A percentile compares a stretch with the other conserved stretches of the same genome.
These are phyloP conservation scores for Sporisorium graminicola DNA, from an alignment of 1,284 basidiomycete genomes.

Conservation along the genomic window DNA sequence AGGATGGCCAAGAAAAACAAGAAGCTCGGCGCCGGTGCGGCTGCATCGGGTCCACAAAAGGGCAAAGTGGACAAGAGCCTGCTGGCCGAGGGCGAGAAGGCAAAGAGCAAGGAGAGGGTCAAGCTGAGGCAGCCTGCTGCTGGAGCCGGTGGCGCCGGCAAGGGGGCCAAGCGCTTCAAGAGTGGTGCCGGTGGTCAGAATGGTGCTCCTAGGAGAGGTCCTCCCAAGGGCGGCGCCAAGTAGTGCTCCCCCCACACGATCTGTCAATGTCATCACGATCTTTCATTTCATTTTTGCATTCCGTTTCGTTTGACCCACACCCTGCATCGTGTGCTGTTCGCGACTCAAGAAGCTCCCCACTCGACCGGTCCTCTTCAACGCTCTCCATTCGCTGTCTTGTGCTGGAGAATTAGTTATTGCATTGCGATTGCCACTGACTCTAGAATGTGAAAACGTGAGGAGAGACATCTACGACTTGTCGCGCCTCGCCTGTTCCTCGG, in stretches of 20 bases:
- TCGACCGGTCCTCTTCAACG: too few relatives aligned
- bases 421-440: not conserved
- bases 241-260: not conserved
- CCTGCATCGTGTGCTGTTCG: too few relatives aligned
- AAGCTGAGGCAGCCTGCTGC: constrained; percentile 34
- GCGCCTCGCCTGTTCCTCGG: constrained; percentile 10
- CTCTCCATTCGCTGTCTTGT: not conserved
- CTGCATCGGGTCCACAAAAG: not conserved
- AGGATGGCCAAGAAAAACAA: constrained; percentile 65
- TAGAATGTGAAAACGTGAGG: not conserved
- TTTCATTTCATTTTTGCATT: constrained; percentile 5
- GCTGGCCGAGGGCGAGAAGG: constrained; percentile 41
- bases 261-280: not conserved
- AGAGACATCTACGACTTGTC: constrained; percentile 12
- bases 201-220: constrained; percentile 8
- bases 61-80: constrained; percentile 20
- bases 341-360: too few relatives aligned
- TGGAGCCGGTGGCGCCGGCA: constrained; percentile 1
- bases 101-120: constrained; percentile 41
- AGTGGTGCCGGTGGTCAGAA: constrained; percentile 4
- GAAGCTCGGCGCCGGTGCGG: constrained; percentile 33
- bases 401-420: not conserved
- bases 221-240: constrained; percentile 19
- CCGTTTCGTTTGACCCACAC: not conserved
- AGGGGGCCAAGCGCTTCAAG: constrained; percentile 27